Evolutionary conservation across 106 monocot genomes (phyloP).

Genomic region (Acanthochlamys bracteata): DNA sequence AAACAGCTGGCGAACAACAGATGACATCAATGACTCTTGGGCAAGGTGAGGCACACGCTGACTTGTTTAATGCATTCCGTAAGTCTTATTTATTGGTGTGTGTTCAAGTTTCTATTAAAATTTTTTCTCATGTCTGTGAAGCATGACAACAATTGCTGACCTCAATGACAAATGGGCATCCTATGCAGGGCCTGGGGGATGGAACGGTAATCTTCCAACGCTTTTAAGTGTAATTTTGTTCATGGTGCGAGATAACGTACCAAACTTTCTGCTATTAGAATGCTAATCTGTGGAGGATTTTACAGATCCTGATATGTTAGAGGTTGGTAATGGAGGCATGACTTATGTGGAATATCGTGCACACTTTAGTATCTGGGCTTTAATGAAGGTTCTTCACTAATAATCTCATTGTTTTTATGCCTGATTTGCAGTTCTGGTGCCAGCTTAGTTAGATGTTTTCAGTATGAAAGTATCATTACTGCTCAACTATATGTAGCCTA

Average conservation of each 20-base stretch:
- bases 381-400: conserved; percentile 67
- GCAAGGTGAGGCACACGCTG: conserved; percentile 37
- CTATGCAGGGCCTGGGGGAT: conserved; percentile 98
- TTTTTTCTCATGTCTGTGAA: conserved; percentile 10
- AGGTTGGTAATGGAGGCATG: conserved; percentile 98
- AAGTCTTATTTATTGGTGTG: background rate
- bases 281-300: background rate
- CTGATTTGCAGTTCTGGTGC: too few relatives aligned
- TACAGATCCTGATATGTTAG: conserved; percentile 95
- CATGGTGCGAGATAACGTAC: background rate
- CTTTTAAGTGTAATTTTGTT: background rate
- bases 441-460: too few relatives aligned
- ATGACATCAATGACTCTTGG: conserved; percentile 93
- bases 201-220: conserved; percentile 60
- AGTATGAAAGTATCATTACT: too few relatives aligned
- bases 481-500: too few relatives aligned
- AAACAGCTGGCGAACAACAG: conserved; percentile 98
- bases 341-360: conserved; percentile 70
- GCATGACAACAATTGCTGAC: conserved; percentile 92
- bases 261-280: background rate
- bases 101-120: too few relatives aligned
- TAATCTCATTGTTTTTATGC: background rate
- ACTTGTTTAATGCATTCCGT: background rate
- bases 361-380: conserved; percentile 98
- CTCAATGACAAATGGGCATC: conserved; percentile 97